Evolutionary conservation across 2,329 filamentous ascomycete genomes (phyloP), one percentile per base, ranked within the genome.

Genomic region (Purpureocillium lavendulum): DNA sequence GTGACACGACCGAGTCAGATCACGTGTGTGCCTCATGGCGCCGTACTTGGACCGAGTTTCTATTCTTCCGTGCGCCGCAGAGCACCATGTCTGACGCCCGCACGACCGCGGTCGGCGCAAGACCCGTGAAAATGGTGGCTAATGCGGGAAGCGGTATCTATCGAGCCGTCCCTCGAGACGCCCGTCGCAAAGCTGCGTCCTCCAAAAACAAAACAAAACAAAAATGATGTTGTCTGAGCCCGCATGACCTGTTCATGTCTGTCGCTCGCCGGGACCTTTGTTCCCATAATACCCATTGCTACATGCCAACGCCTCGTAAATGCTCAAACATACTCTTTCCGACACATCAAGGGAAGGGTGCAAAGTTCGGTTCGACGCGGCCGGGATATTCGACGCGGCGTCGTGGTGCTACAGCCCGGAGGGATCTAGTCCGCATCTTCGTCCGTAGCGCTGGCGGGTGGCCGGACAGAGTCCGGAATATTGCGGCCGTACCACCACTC

Each of bases 401-500:
- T n/a, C n/a, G n/a, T n/a, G n/a, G n/a, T n/a, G 21, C 21, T 26
- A 10, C 21, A 26, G 21, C 5, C 21, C 29, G 13, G n/a, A n/a
- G n/a, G 6, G 33, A 30, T 26, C 51, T 45, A 62, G 40, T 64
- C 60, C 28, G 61, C 58, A 46, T 77, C 74, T 42, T 77, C 73
- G 45, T 76, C 71, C 40, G 69, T 70, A 16, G 64, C 65, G 43
- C 69, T 67, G 2, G 65, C 51, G 11, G 70, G 66, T 30, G 73
- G 73, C 30, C 69, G 66, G 35, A 77, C 64, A n/a, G 71, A 73
- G 26, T 72, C 71, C n/a, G 71, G 67, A 2, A 68, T 66, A 28
- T 59, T 61, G 38, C 66, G 67, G 34, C 75, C 74, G 48, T 79
- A 79, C 63, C 71, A 70, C 75, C 77, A 82, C 47, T 80, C 71